phyloP scores from a whole-genome alignment of 176 grass and related monocot species.

The Oryza coarctata region DNA sequence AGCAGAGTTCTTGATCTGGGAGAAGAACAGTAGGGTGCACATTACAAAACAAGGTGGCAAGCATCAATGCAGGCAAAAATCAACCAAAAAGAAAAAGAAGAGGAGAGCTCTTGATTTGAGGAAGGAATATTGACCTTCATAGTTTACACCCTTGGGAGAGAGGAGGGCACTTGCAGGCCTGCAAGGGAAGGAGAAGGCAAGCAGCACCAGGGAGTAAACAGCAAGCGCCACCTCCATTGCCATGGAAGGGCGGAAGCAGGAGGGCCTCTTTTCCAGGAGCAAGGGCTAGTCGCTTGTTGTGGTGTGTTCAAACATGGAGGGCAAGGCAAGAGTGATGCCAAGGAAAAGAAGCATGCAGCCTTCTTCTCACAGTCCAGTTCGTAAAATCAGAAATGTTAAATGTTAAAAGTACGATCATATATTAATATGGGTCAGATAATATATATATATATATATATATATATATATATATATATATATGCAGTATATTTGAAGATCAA shows the following conservation, averaged over 20 bases:
- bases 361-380: slow-evolving; percentile 42
- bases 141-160: slow-evolving; percentile 86
- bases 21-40: neutral
- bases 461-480: no score
- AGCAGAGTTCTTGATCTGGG: neutral
- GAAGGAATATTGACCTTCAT: slow-evolving; percentile 60
- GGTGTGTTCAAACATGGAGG: slow-evolving; percentile 44
- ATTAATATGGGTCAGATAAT: no score
- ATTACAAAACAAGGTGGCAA: slow-evolving; percentile 6
- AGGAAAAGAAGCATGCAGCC: slow-evolving; percentile 62
- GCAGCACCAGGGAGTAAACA: slow-evolving; percentile 25
- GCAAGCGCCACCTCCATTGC: slow-evolving; percentile 36
- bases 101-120: slow-evolving; percentile 18
- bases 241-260: neutral
- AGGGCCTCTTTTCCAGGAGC: slow-evolving; percentile 3
- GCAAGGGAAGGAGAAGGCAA: slow-evolving; percentile 19
- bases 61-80: slow-evolving; percentile 19
- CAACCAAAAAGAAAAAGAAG: neutral
- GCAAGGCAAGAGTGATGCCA: slow-evolving; percentile 35
- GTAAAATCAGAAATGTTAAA: no score
- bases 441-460: no score
- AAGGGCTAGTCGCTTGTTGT: slow-evolving; percentile 34
- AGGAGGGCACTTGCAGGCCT: slow-evolving; percentile 52
- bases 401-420: no score
- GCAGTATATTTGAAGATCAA: no score